Evolutionary conservation across 2,329 filamentous ascomycete genomes (phyloP).

Genomic region (Pseudonectria buxi): DNA sequence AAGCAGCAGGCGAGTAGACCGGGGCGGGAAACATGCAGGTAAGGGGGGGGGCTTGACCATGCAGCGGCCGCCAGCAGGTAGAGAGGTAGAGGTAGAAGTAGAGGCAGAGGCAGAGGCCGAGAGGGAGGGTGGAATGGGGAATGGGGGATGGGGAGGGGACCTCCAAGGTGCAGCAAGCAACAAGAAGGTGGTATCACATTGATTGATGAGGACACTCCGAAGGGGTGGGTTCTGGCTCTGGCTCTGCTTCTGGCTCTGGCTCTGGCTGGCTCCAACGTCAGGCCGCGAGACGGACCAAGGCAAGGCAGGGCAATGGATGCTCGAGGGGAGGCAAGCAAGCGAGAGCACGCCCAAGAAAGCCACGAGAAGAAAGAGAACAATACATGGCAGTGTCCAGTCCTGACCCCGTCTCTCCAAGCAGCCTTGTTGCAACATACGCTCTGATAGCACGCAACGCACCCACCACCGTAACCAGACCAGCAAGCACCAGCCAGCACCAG

Average conservation of each 20-base stretch:
- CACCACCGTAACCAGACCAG: no score
- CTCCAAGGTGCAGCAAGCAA: slow-evolving; percentile 28
- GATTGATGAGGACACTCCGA: slow-evolving; percentile 27
- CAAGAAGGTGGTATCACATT: slow-evolving; percentile 27
- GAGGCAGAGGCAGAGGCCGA: no score
- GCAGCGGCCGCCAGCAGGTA: no score
- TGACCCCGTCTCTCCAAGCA: no score
- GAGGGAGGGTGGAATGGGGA: slow-evolving; percentile 21
- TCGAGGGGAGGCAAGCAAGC: slow-evolving; percentile 10
- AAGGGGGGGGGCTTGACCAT: slow-evolving; percentile 28
- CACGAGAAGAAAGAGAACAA: slow-evolving; percentile 3
- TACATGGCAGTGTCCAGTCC: slow-evolving; percentile 10
- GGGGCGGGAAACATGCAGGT: slow-evolving; percentile 41
- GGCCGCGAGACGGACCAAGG: slow-evolving; percentile 3
- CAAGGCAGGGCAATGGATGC: neutral
- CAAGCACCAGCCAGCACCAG: no score
- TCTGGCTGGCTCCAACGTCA: no score
- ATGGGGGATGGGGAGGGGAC: slow-evolving; percentile 24
- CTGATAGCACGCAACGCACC: no score
- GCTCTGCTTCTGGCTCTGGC: no score
- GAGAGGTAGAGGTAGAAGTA: no score
- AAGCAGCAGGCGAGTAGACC: slow-evolving; percentile 33
- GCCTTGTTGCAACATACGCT: no score
- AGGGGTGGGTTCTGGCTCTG: slow-evolving; percentile 17
- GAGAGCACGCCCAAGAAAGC: neutral